Conservation (phyloP, 108 stramenopile species). For the Licmophora abbreviata region DNA sequence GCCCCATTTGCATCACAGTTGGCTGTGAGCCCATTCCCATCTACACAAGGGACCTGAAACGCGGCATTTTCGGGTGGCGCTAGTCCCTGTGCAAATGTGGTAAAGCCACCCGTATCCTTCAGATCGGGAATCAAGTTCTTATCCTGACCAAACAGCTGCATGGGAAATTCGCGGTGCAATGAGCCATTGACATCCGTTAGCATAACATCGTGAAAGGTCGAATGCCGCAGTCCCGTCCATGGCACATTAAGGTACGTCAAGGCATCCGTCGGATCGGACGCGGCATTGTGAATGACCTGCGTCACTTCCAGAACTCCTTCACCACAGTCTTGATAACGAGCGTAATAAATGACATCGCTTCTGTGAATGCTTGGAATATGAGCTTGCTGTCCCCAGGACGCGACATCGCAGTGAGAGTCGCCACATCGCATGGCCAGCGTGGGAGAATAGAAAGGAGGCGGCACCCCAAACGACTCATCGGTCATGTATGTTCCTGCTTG, state of each 20-base stretch:
- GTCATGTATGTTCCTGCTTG: constrained; percentile 6
- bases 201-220: constrained; percentile 1
- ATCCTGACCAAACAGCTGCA: background rate
- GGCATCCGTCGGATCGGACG: background rate
- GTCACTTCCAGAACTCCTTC: background rate
- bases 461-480: background rate
- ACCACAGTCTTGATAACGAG: constrained; percentile 6
- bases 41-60: background rate
- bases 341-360: background rate
- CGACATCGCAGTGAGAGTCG: background rate
- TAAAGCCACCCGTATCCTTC: background rate
- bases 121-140: background rate
- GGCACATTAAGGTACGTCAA: constrained; percentile 5
- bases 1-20: background rate
- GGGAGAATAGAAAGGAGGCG: constrained; percentile 5
- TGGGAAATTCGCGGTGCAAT: constrained; percentile 1
- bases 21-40: background rate
- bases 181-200: background rate
- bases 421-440: background rate
- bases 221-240: background rate
- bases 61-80: background rate
- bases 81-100: constrained; percentile 4
- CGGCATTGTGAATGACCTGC: background rate
- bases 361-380: constrained; percentile 1
- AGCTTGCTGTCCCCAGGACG: constrained; percentile 6